Evolutionary conservation across 2,329 filamentous ascomycete species (phyloP).

Genomic region (Laburnicola sp.): DNA sequence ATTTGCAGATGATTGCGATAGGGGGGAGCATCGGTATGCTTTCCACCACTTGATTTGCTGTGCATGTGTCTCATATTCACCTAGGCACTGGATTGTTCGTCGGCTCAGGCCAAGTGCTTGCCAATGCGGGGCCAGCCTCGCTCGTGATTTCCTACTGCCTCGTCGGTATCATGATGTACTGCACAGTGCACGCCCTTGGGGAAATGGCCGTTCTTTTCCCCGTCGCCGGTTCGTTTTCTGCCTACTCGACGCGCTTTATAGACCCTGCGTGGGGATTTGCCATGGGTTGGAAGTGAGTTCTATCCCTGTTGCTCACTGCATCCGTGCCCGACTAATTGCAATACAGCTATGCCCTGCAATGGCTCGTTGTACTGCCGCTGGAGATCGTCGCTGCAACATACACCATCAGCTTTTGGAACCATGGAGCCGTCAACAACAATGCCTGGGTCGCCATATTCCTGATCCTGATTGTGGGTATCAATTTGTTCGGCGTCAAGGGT

Average conservation of each 20-base stretch:
- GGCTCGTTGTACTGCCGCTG: slow-evolving; percentile 38
- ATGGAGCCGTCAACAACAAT: slow-evolving; percentile 1
- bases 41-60: no score
- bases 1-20: slow-evolving; percentile 97
- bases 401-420: slow-evolving; percentile 6
- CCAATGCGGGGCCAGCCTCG: slow-evolving; percentile 38
- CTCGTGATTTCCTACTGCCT: slow-evolving; percentile 45
- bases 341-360: slow-evolving; percentile 37
- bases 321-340: no score
- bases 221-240: slow-evolving; percentile 48
- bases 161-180: slow-evolving; percentile 41
- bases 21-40: slow-evolving; percentile 74
- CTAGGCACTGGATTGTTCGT: slow-evolving; percentile 44
- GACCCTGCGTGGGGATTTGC: slow-evolving; percentile 49
- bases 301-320: no score
- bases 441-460: slow-evolving; percentile 42
- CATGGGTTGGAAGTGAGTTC: slow-evolving; percentile 42
- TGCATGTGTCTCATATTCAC: no score
- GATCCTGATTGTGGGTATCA: slow-evolving; percentile 27
- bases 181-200: slow-evolving; percentile 48
- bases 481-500: slow-evolving; percentile 40
- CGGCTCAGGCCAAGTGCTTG: slow-evolving; percentile 40
- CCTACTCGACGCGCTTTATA: slow-evolving; percentile 47
- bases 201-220: slow-evolving; percentile 49
- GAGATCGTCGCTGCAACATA: slow-evolving; percentile 38